Conservation (phyloP, 2,329 filamentous ascomycete genomes). For the Curvularia verruculosa region DNA sequence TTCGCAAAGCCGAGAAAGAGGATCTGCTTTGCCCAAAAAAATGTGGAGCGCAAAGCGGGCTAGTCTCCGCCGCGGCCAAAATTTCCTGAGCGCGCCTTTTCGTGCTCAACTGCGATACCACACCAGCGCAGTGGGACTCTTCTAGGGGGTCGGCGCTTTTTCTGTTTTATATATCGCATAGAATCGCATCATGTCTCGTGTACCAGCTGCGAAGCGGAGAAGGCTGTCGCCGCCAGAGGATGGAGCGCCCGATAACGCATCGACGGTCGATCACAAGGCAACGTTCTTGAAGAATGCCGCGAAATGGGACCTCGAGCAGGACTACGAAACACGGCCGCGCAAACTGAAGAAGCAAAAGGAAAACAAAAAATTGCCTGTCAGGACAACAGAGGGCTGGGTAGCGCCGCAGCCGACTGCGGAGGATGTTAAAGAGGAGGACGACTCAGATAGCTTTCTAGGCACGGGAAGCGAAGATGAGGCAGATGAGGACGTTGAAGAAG, state of each 20-base stretch:
- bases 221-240: slow-evolving; percentile 46
- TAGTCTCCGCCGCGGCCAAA: slow-evolving; percentile 29
- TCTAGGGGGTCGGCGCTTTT: not conserved
- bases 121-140: not conserved
- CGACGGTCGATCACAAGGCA: slow-evolving; percentile 38
- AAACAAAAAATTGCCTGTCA: slow-evolving; percentile 80
- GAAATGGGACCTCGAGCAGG: slow-evolving; percentile 89
- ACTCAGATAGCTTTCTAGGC: slow-evolving; percentile 68
- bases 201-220: slow-evolving; percentile 46
- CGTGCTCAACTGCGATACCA: slow-evolving; percentile 1
- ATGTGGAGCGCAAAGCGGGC: slow-evolving; percentile 22
- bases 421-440: slow-evolving; percentile 58
- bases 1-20: slow-evolving; percentile 18
- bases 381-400: slow-evolving; percentile 77
- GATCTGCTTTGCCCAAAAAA: slow-evolving; percentile 15
- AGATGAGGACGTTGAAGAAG: slow-evolving; percentile 51
- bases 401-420: slow-evolving; percentile 58
- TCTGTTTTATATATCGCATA: not conserved
- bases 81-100: slow-evolving; percentile 25
- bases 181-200: slow-evolving; percentile 37
- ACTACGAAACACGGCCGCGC: slow-evolving; percentile 81
- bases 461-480: slow-evolving; percentile 60
- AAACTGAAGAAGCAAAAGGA: slow-evolving; percentile 76
- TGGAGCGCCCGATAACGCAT: slow-evolving; percentile 22
- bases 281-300: slow-evolving; percentile 76